Conservation (phyloP, 225 moss, liverwort and hornwort species). For the Marchantia paleacea region DNA sequence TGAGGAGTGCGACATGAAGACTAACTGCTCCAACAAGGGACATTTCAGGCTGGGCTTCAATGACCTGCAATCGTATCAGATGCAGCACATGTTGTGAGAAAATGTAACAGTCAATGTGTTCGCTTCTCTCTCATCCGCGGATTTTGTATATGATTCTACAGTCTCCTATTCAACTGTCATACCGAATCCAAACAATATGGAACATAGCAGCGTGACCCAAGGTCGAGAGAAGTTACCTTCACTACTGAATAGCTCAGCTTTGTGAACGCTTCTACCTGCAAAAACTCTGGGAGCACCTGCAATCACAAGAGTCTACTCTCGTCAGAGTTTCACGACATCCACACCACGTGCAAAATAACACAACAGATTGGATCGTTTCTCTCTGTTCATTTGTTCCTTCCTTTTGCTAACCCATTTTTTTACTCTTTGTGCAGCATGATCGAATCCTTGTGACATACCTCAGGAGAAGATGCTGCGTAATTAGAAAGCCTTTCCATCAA, state of each 20-base stretch:
- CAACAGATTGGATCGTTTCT: background rate
- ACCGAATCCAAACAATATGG: background rate
- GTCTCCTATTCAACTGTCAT: background rate
- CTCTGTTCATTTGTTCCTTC: background rate
- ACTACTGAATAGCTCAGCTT: slow-evolving; percentile 79
- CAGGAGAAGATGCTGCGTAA: slow-evolving; percentile 83
- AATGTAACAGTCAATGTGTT: background rate
- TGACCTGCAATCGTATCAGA: slow-evolving; percentile 49
- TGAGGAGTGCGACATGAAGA: slow-evolving; percentile 85
- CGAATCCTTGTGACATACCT: slow-evolving; percentile 42
- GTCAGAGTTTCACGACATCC: background rate
- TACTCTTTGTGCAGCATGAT: background rate
- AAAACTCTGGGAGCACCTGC: slow-evolving; percentile 89
- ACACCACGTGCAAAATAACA: background rate
- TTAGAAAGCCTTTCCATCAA: slow-evolving; percentile 95
- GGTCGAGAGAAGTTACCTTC: slow-evolving; percentile 42
- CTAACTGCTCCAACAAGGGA: slow-evolving; percentile 71
- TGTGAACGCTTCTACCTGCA: slow-evolving; percentile 77
- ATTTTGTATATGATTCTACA: background rate
- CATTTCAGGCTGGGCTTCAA: slow-evolving; percentile 89
- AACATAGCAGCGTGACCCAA: background rate
- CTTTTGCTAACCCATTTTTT: background rate
- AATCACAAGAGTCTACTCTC: background rate
- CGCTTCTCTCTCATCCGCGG: background rate
- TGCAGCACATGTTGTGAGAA: background rate